Base-by-base conservation (phyloP, 495 filamentous ascomycete species). In the Astrothelium macrocarpum region DNA sequence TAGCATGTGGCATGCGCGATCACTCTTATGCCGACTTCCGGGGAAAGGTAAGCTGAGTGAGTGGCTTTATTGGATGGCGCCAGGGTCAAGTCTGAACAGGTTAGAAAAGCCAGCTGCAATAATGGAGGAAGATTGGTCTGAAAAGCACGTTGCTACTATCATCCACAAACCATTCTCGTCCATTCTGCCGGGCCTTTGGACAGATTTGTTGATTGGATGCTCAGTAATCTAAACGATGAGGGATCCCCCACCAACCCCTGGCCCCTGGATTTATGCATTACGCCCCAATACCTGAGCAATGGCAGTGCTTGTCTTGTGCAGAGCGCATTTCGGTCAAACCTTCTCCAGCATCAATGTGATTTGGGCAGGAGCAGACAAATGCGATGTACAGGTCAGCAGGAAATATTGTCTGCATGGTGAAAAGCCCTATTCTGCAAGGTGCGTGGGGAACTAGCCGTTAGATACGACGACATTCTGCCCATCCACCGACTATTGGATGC, bases 11-110 rank as follows among this genome's bases (percentile, higher is more conserved):
- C 20, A 16, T 16, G 49, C 29, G 49, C 20, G 7, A 20, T 56
- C 7, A 9, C 7, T 56, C 16, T 25, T 28, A 12, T 56, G 49
- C 49, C 49, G 49, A 56, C 49, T 28, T 56, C 49, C 49, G 49
- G 25, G n/a, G 25, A 29, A 29, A 9, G 11, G 49, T 56, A 26
- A 56, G 49, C 49, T 56, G 2, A 56, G 49, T 56, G 25, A 16
- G 49, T 56, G 49, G 49, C 49, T 56, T 56, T 56, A 56, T 56
- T 56, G 49, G 16, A 29, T 56, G 49, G 49, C 49, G 49, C 25
- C 49, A 26, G 16, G 49, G 49, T 28, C 11, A 20, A 20, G 23
- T 20, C 25, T 5, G 49, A 29, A 56, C 12, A 20, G 49, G 20
- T 11, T 56, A 29, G 25, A 25, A 9, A 29, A 14, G 14, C 34